Evolutionary conservation across 345 rosid genomes (phyloP), one percentile per base, ranked within the genome.

Genomic region (Leavenworthia alabamica): DNA sequence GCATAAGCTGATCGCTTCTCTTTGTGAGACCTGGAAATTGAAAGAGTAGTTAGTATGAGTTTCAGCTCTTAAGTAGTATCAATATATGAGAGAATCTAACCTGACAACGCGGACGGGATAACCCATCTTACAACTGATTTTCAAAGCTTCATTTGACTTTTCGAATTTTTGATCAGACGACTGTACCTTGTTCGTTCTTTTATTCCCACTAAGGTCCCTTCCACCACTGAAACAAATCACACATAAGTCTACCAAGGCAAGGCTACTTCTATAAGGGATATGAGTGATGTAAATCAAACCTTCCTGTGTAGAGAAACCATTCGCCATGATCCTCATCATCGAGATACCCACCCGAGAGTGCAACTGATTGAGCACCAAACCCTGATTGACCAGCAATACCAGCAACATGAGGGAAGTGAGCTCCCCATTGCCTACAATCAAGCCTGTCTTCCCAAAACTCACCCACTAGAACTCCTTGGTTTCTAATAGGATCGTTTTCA

Each of bases 41-140:
- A 37, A 39, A 5, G n/a, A 23, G n/a, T 5, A 17, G 17, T 5
- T 8, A 44, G n/a, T 6, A 49, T 12, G 3, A 51, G 12, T 39
- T 13, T 68, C 16, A n/a, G n/a, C n/a, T n/a, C n/a, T n/a, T n/a
- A n/a, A n/a, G n/a, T n/a, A n/a, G n/a, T n/a, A n/a, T n/a, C n/a
- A n/a, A n/a, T n/a, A n/a, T n/a, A n/a, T n/a, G n/a, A n/a, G n/a
- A n/a, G n/a, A n/a, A 23, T 49, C 66, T 68, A 60, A 81, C 96
- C 96, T 86, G 26, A 86, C 83, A 12, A 91, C 98, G 36, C 96
- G 83, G n/a, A 91, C 88, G 7, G 98, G 96, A 31, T 91, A 84
- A 1, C 98, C 96, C 62, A 73, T 81, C 53, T 26, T 60, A 68
- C 96, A 91, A 66, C 98, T 91, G 7, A 81, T n/a, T 56, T 82